Conservation (phyloP, 163 green algal genomes). For the Prototheca wickerhamii region DNA sequence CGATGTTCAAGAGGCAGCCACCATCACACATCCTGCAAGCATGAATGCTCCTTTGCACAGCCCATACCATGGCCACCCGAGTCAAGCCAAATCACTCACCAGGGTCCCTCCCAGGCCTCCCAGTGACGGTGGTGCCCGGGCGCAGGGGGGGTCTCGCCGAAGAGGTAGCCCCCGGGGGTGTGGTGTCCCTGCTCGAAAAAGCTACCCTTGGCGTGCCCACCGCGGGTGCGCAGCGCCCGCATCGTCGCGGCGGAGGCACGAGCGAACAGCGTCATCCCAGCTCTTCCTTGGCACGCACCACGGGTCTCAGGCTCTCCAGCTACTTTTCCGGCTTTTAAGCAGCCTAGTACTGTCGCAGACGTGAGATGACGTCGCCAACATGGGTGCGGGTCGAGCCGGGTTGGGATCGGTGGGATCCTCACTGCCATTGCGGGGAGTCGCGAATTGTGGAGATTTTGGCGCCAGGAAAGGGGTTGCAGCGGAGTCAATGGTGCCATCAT, state of each 20-base stretch:
- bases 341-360: too few species aligned
- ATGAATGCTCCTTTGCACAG: too few species aligned
- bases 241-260: conserved; percentile 1
- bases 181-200: conserved; percentile 78
- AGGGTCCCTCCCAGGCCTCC: conserved; percentile 79
- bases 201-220: conserved; percentile 27
- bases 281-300: background rate
- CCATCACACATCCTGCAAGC: background rate
- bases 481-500: too few species aligned
- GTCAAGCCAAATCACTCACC: conserved; percentile 45
- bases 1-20: background rate
- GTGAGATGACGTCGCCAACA: too few species aligned
- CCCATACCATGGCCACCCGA: background rate
- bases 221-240: conserved; percentile 16
- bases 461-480: too few species aligned
- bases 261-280: conserved; percentile 18
- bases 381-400: too few species aligned
- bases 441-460: too few species aligned
- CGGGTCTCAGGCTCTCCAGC: too few species aligned
- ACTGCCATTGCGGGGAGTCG: too few species aligned
- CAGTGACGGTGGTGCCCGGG: conserved; percentile 60
- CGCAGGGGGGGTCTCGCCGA: conserved; percentile 68
- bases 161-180: conserved; percentile 63
- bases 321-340: background rate
- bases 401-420: too few species aligned